phyloP scores from a whole-genome alignment of 148 eudicot species.

The Gaultheria prostrata region DNA sequence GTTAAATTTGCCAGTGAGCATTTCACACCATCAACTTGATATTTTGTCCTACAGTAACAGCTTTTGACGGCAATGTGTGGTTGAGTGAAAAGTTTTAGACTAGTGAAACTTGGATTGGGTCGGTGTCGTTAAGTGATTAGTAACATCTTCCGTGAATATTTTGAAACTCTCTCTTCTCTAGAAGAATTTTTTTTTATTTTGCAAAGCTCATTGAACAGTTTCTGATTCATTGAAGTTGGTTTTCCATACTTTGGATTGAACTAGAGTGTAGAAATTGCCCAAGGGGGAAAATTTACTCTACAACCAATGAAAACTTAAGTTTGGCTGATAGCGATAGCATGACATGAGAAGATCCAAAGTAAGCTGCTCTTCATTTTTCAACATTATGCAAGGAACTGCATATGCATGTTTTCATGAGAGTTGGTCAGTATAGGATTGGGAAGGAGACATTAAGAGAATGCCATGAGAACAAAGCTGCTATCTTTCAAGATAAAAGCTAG shows the following conservation, averaged over 20 bases:
- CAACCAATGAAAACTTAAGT: background rate
- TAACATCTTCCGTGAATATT: background rate
- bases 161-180: background rate
- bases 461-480: background rate
- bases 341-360: background rate
- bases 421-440: background rate
- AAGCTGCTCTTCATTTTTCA: conserved; percentile 2
- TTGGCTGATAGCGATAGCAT: background rate
- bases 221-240: background rate
- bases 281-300: background rate
- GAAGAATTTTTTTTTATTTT: background rate
- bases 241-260: background rate
- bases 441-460: background rate
- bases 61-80: background rate
- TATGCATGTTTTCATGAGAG: background rate
- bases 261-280: background rate
- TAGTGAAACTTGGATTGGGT: background rate
- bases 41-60: background rate
- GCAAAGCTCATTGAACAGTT: background rate
- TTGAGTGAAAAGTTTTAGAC: background rate
- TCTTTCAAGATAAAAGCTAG: background rate
- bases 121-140: background rate
- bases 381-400: background rate
- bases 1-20: background rate
- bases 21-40: background rate